Evolutionary conservation across 768 basidiomycete species (phyloP), one percentile per base, ranked within the genome.

Genomic region (Steccherinum ochraceum): DNA sequence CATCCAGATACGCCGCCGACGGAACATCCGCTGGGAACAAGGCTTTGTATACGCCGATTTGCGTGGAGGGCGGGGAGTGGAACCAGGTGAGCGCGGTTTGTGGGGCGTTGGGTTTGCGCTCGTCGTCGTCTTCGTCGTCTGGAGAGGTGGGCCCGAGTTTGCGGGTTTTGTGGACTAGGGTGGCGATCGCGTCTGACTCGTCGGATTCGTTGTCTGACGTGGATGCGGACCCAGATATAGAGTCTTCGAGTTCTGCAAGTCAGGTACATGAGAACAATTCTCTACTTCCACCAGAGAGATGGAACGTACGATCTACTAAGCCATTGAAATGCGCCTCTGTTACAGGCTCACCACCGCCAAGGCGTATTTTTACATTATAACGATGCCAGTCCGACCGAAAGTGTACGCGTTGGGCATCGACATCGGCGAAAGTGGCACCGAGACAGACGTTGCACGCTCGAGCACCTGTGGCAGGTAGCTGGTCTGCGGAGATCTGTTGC

Each of bases 371-470:
- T 58, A 93, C 89, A 65, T 98, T 98, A 71, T 95, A 98, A 52
- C 93, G 80, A 75, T 99, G 95, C 96, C 95, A 98, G 67, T 99
- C 95, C 10, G 89, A 90, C 58, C 84, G 82, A 65, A 89, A 96
- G 67, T 98, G 95, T 1, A 70, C 65, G 46, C 93, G 77, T 59
- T 97, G 93, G 52, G 87, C 88, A 26, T 87, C 81, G 4, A 98
- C 77, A 51, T 85, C 83, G 12, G 70, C 56, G 56, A 98, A 97
- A 0, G 68, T 59, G 2, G 78, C 75, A 3, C 83, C 86, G 16
- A 81, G 72, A 59, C 90, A 93, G 46, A 91, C 69, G 47, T 79
- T 86, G 63, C 89, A 92, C 0, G 82, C 72, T 50, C 80, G 72
- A 43, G 41, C 41, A 43, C n/a, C 16, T n/a, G 41, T 23, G n/a